Evolutionary conservation across 1,284 basidiomycete genomes (phyloP).

Genomic region (Butyriboletus appendiculatus): DNA sequence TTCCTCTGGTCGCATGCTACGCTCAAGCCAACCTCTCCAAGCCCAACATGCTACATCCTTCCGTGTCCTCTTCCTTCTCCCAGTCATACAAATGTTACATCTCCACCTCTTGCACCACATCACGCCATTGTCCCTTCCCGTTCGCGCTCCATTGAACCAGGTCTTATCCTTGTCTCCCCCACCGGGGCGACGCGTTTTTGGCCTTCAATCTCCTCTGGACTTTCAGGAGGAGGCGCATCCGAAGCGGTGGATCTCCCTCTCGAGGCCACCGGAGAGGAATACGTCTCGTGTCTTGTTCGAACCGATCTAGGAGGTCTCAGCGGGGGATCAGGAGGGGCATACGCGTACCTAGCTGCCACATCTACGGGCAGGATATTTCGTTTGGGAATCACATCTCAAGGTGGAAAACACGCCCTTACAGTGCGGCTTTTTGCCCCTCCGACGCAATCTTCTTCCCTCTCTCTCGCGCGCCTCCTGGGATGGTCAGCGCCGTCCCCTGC

Average conservation of each 20-base stretch:
- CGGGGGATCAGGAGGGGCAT: constrained; percentile 6
- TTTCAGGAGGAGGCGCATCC: constrained; percentile 78
- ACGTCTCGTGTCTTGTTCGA: constrained; percentile 63
- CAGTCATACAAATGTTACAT: constrained; percentile 41
- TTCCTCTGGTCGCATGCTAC: constrained; percentile 83
- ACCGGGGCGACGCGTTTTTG: constrained; percentile 72
- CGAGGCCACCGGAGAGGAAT: constrained; percentile 47
- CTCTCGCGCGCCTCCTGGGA: constrained; percentile 60
- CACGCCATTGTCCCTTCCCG: constrained; percentile 68
- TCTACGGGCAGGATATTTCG: constrained; percentile 67
- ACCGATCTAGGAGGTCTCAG: constrained; percentile 53
- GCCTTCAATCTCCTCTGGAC: constrained; percentile 78
- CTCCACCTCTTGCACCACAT: constrained; percentile 51
- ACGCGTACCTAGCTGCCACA: constrained; percentile 61
- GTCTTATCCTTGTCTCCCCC: constrained; percentile 67
- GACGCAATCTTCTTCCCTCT: constrained; percentile 44
- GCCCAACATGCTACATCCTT: constrained; percentile 82
- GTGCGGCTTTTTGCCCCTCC: constrained; percentile 59
- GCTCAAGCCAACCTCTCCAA: constrained; percentile 33
- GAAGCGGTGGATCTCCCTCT: constrained; percentile 53
- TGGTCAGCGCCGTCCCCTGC: constrained; percentile 41
- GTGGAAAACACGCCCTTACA: constrained; percentile 64
- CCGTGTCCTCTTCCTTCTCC: constrained; percentile 50
- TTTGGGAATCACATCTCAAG: constrained; percentile 60
- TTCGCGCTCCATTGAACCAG: constrained; percentile 65